Conservation (phyloP, 1,284 basidiomycete genomes). For the Rhodotorula sp. region DNA sequence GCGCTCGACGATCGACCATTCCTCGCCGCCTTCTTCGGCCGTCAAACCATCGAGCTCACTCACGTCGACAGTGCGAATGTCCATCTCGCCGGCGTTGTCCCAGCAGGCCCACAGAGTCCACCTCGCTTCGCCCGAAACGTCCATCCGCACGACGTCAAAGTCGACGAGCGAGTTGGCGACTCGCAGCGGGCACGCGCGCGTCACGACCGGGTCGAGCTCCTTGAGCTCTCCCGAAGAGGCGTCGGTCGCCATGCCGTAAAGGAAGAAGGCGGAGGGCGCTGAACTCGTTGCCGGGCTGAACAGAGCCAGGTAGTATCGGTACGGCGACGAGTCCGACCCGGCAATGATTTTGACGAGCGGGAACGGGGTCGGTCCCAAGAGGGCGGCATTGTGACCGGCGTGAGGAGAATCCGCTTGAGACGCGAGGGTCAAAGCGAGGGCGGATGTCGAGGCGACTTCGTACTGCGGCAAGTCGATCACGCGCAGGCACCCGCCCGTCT, state of each 20-base stretch:
- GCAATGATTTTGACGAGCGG: conserved; percentile 47
- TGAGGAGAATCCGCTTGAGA: conserved; percentile 22
- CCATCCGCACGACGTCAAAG: conserved; percentile 48
- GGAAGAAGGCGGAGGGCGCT: conserved; percentile 47
- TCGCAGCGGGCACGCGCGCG: conserved; percentile 45
- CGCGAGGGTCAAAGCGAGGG: conserved; percentile 33
- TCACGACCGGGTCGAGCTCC: conserved; percentile 44
- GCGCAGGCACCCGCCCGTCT: conserved; percentile 48
- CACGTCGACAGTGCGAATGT: conserved; percentile 30
- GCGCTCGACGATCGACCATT: conserved; percentile 43
- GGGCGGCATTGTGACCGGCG: conserved; percentile 16
- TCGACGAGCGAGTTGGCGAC: conserved; percentile 48
- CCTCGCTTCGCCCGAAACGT: conserved; percentile 40
- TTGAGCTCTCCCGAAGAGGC: conserved; percentile 40
- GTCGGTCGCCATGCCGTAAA: conserved; percentile 48
- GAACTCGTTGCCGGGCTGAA: conserved; percentile 48
- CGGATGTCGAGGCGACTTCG: conserved; percentile 36
- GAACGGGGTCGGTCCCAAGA: conserved; percentile 37
- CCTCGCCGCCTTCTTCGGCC: conserved; percentile 45
- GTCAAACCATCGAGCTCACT: conserved; percentile 43
- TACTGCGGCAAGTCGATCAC: conserved; percentile 47
- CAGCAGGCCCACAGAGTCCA: conserved; percentile 53
- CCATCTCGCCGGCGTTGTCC: conserved; percentile 48
- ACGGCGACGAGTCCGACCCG: conserved; percentile 45
- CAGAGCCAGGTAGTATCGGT: conserved; percentile 49